Conservation (phyloP, 1,139 yeast genomes). For the Groenewaldozyma sp. region DNA sequence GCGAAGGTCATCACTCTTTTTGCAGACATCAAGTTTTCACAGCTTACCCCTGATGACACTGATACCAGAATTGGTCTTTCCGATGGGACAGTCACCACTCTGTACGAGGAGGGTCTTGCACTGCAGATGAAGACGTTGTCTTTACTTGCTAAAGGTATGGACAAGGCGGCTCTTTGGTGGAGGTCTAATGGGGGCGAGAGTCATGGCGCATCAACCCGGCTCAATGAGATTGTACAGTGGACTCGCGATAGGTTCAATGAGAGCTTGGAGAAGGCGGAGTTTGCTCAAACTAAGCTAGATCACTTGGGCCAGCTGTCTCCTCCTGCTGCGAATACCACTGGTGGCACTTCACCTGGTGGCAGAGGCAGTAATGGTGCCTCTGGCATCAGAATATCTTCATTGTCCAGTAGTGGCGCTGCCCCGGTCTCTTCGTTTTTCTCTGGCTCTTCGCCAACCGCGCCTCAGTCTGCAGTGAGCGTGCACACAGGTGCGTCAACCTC, state of each 20-base stretch:
- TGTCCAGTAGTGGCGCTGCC: background rate
- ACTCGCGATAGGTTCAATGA: slow-evolving; percentile 83
- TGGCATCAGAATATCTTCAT: too few species aligned
- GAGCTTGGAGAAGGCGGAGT: slow-evolving; percentile 80
- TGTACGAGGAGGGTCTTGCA: slow-evolving; percentile 82
- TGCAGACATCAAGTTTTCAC: slow-evolving; percentile 86
- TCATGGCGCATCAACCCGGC: slow-evolving; percentile 35
- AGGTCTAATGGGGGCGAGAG: slow-evolving; percentile 37
- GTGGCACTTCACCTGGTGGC: too few species aligned
- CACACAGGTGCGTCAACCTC: background rate
- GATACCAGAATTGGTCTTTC: slow-evolving; percentile 43
- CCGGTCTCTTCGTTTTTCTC: background rate
- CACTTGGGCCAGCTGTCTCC: background rate
- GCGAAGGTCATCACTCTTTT: slow-evolving; percentile 81
- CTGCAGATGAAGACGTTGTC: slow-evolving; percentile 78
- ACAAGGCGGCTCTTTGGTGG: slow-evolving; percentile 86
- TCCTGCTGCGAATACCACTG: background rate
- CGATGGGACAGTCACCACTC: slow-evolving; percentile 46
- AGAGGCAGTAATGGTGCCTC: background rate
- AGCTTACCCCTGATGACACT: slow-evolving; percentile 42
- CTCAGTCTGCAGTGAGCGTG: background rate
- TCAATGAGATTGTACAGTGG: slow-evolving; percentile 88
- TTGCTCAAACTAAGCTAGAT: slow-evolving; percentile 39
- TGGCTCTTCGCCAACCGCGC: background rate
- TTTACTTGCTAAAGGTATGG: slow-evolving; percentile 76